Base-by-base conservation (phyloP, 148 eudicot genomes). In the Camellia sinensis region DNA sequence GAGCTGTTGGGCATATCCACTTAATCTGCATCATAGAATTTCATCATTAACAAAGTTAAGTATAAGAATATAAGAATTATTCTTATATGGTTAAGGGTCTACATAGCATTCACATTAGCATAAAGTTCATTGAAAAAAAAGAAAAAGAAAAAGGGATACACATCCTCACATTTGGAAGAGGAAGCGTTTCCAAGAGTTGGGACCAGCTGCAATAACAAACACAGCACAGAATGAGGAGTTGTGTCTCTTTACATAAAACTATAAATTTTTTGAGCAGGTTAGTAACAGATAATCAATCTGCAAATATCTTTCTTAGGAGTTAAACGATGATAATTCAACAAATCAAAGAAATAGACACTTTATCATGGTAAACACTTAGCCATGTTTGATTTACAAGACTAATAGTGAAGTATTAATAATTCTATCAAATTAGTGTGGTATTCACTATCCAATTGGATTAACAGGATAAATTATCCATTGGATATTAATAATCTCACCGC, bases 1-100 rank as follows among this genome's bases (percentile, higher is more conserved):
- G 99, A 81, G 99, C 99, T 79, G 99, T 96, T 54, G 99, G 99
- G 74, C 98, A 96, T 70, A 96, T 96, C 92, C 97, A 96, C 84
- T 96, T 96, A 71, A 96, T 87, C 99, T 96, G 91, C 87, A 87
- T 81, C 50, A 78, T 44, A 46, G 21, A 62, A 63, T 43, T 45
- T 72, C 29, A 71, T 21, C 45, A 10, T 44, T 37, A 76, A 29
- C 37, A 71, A 46, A 60, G 7, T 12, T 52, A 63, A 67, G 37
- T 66, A 54, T 29, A 45, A 56, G 3, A 67, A 54, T 50, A 77
- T 48, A 64, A 48, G 45, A 50, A 72, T 41, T 29, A 66, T 6
- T 12, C 5, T 17, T 37, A 43, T n/a, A 45, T 9, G 78, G 21
- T 74, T 9, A 40, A 59, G 15, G 56, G 14, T n/a, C 54, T 56